Evolutionary conservation across 257 asterid genomes (phyloP), one percentile per base, ranked within the genome.

Genomic region (Nicotiana obtusifolia): DNA sequence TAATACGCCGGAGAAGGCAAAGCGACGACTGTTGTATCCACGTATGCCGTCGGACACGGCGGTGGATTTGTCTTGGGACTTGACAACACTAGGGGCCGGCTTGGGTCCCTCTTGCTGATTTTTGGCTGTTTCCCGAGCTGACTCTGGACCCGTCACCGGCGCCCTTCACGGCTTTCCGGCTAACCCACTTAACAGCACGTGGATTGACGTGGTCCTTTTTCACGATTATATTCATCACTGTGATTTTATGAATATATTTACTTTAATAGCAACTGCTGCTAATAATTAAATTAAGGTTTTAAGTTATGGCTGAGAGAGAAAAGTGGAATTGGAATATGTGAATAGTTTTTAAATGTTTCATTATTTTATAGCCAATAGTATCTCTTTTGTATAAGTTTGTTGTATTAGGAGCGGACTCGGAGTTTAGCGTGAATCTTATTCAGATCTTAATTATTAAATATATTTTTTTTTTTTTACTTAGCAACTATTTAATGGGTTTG

Each of bases 81-180:
- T 71, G 35, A 13, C 35, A 33, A 20, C 33, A 71, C 30, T 11
- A 20, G 57, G 19, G 57, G 1, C 57, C 57, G 57, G 57, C 19
- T 1, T 1, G 35, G 37, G 78, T 22, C 37, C 59, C 60, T 22
- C 59, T 49, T 71, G 13, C 60, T 71, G 60, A 71, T 71, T 71
- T 31, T 71, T 44, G 59, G 44, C 35, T 44, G 16, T 44, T 44
- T 6, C 78, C 22, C 78, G 78, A 14, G 60, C 13, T 71, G 4
- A 44, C 59, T 22, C 59, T 71, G 78, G 11, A 41, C 78, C 35
- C n/a, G 78, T 69, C 78, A 69, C 35, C 57, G 31, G 77, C 77
- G 77, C 33, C 11, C 20, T 20, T 69, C 35, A 71, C 60, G 22
- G 31, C 60, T 10, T 71, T 22, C 60, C 78, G 60, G 35, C 17